Percentiles rank a stretch among this genome's conserved stretches.
These are phyloP conservation scores for Pestalotiopsis sp. DNA, from an alignment of 2,329 filamentous ascomycete genomes.

Conservation along the genomic window DNA sequence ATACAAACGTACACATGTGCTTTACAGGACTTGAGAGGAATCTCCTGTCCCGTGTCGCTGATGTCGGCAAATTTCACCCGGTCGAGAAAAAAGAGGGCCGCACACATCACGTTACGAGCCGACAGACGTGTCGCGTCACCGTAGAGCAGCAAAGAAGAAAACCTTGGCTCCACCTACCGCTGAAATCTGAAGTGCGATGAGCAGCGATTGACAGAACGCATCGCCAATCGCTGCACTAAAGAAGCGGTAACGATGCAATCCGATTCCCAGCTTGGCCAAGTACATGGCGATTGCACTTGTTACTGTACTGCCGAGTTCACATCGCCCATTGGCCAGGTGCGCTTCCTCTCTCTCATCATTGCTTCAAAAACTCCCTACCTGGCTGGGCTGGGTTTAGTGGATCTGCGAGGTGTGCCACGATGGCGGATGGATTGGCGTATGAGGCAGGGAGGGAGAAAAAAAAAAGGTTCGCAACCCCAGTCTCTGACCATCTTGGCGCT, in stretches of 20 bases:
- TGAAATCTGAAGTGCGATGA: constrained; percentile 1
- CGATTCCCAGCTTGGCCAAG: neutral
- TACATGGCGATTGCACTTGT: neutral
- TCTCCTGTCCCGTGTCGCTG: neutral
- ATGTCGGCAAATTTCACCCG: neutral
- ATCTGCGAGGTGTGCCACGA: constrained; percentile 3
- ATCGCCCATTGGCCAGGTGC: neutral
- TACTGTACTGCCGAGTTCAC: neutral
- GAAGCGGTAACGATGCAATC: neutral
- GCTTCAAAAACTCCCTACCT: constrained; percentile 1
- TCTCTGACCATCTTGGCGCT: neutral
- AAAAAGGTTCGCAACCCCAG: constrained; percentile 1
- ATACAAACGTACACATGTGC: neutral
- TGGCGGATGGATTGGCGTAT: neutral
- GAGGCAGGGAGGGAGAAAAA: neutral
- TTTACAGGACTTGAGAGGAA: neutral
- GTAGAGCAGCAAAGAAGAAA: neutral
- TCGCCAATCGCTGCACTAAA: constrained; percentile 4
- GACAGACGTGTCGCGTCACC: neutral
- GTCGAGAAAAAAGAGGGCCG: neutral
- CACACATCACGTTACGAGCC: neutral
- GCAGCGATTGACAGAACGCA: constrained; percentile 6
- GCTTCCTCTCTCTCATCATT: neutral
- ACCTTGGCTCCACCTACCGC: neutral
- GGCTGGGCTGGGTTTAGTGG: constrained; percentile 1